phyloP scores from a whole-genome alignment of 305 asterid species.

The Fraxinus ornus region DNA sequence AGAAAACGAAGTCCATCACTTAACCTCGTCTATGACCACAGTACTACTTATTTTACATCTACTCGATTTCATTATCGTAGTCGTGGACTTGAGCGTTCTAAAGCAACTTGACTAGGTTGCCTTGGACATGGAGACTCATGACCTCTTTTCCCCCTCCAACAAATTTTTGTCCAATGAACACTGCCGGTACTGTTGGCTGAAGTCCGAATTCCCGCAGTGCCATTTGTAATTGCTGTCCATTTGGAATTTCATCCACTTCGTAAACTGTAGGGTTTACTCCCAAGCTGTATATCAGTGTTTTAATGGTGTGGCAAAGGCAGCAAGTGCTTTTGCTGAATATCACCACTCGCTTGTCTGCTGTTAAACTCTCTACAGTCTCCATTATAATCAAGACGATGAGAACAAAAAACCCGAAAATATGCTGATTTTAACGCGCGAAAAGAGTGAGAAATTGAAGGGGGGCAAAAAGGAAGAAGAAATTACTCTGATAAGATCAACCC shows the following conservation, averaged over 20 bases:
- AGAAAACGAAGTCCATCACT: background rate
- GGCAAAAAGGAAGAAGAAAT: too few relatives aligned
- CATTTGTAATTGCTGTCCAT: background rate
- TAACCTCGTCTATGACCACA: background rate
- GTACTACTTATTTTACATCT: background rate
- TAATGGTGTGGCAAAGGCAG: background rate
- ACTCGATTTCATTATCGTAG: background rate
- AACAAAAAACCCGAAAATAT: too few relatives aligned
- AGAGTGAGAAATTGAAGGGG: too few relatives aligned
- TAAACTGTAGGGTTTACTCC: background rate
- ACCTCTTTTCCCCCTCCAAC: background rate
- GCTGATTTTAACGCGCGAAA: too few relatives aligned
- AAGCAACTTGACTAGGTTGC: background rate
- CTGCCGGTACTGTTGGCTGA: background rate
- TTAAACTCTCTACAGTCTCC: background rate
- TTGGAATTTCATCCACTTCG: background rate
- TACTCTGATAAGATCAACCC: too few relatives aligned
- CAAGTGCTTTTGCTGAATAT: background rate
- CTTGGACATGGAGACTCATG: background rate
- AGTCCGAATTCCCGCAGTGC: background rate
- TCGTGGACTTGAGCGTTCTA: background rate
- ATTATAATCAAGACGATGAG: background rate
- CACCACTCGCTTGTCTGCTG: background rate
- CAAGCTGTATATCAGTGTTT: background rate
- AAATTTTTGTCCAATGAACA: background rate